Base-by-base conservation (phyloP, 306 rosid genomes). In the Luffa acutangula region DNA sequence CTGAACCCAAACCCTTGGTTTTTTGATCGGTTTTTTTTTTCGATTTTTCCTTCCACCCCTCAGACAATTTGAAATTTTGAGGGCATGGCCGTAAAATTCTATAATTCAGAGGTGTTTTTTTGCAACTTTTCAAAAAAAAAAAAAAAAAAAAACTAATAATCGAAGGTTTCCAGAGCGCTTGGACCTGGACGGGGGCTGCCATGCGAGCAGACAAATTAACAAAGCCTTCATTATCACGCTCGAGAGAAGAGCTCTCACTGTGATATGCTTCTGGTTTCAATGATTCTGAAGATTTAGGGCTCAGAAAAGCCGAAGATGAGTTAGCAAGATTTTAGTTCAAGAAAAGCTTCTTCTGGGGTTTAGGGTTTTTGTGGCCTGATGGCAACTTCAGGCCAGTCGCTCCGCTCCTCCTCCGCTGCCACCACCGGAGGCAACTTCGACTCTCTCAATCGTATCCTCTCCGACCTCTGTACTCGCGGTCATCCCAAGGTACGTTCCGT, bases 391-490 rank as follows among this genome's bases (percentile, higher is more conserved):
- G 83, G 88, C 54, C 90, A 90, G 90, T 57, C 91, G 33, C 90
- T 86, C 84, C 86, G 85, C 8, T 89, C 85, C 45, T 65, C 83
- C 43, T 52, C 97, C 49, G 87, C 78, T 25, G 83, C 83, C 33
- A 82, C 83, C 3, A 63, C 82, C 9, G 88, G 89, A 20, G 93
- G 90, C 18, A 90, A 84, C 79, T 88, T 86, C 49, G 97, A 93
- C 62, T 88, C 93, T 2, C 98, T 95, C 64, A 95, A 89, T 78
- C 97, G 97, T 31, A 92, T 91, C 80, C 88, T 95, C 49, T 82
- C 87, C 18, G 97, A 92, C 88, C 96, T 95, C 84, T 95, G 96
- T 89, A 87, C 90, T 53, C 97, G 99, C 18, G 97, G 90, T 65
- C 85, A 80, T 80, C 94, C 97, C 49, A 95, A 91, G 96, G 98